Conservation (phyloP, 352 stramenopile species). For the Phytophthora ramorum region DNA sequence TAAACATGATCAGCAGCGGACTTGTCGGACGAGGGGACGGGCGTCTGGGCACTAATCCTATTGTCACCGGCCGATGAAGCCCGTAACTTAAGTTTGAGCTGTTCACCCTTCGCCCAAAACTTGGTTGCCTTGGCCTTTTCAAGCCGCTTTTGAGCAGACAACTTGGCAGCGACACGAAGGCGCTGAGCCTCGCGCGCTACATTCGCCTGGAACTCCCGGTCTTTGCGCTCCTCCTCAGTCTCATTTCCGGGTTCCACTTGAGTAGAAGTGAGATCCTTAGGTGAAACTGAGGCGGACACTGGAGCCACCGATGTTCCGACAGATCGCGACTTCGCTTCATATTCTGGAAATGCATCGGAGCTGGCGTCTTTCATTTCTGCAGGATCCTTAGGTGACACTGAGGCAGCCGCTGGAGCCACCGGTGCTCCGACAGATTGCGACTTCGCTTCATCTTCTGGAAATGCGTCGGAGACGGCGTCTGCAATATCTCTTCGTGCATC, state of each 20-base stretch:
- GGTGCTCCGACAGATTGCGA: too few species aligned
- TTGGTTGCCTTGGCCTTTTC: slow-evolving; percentile 79
- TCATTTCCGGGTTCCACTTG: slow-evolving; percentile 13
- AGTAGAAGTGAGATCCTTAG: slow-evolving; percentile 1
- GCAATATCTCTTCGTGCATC: slow-evolving; percentile 10
- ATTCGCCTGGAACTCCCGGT: slow-evolving; percentile 63
- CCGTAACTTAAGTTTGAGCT: slow-evolving; percentile 49
- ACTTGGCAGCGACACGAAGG: slow-evolving; percentile 66
- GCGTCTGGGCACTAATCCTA: slow-evolving; percentile 14
- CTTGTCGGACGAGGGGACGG: slow-evolving; percentile 13
- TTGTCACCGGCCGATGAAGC: slow-evolving; percentile 25
- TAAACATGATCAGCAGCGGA: slow-evolving; percentile 17
- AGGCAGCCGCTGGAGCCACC: too few species aligned
- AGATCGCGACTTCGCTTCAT: too few species aligned
- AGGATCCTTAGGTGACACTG: too few species aligned
- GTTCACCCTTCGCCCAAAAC: slow-evolving; percentile 70
- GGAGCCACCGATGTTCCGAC: too few species aligned
- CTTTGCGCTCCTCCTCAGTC: slow-evolving; percentile 50
- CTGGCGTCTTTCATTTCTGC: too few species aligned
- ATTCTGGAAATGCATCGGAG: not conserved
- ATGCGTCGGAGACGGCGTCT: too few species aligned
- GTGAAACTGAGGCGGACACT: not conserved
- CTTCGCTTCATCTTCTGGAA: too few species aligned
- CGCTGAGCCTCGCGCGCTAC: slow-evolving; percentile 71
- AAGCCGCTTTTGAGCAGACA: slow-evolving; percentile 78